These are phyloP conservation scores for Biscutella auriculata DNA, from an alignment of 441 rosid species.

Conservation along the genomic window DNA sequence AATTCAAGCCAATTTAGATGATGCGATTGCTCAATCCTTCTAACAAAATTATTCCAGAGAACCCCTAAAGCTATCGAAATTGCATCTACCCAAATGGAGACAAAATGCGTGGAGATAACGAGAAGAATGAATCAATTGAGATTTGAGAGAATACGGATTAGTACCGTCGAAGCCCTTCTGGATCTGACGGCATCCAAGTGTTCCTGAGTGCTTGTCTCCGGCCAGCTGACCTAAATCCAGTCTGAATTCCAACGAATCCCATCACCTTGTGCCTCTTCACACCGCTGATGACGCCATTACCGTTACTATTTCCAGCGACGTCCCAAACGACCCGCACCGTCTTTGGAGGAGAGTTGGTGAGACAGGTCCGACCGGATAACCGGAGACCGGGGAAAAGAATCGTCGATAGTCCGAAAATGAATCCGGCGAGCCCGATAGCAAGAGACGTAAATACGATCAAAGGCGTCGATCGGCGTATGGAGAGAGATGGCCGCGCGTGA, in stretches of 20 bases:
- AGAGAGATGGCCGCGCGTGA: conserved; percentile 34
- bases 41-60: background rate
- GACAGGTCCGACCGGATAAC: conserved; percentile 26
- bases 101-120: no score
- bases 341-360: conserved; percentile 22
- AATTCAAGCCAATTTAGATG: background rate
- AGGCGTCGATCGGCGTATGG: conserved; percentile 38
- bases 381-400: conserved; percentile 24
- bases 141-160: conserved; percentile 1
- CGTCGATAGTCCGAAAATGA: conserved; percentile 48
- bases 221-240: conserved; percentile 60
- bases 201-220: conserved; percentile 65
- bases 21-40: background rate
- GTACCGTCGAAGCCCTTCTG: conserved; percentile 68
- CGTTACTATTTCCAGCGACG: conserved; percentile 19
- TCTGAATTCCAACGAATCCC: conserved; percentile 86
- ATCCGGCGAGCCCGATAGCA: conserved; percentile 51
- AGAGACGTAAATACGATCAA: conserved; percentile 36
- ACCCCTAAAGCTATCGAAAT: background rate
- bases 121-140: background rate
- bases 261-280: conserved; percentile 54
- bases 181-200: conserved; percentile 92
- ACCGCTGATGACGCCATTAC: conserved; percentile 1
- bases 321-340: conserved; percentile 58
- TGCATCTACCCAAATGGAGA: no score